Evolutionary conservation across 2,329 filamentous ascomycete genomes (phyloP).

Genomic region (Huntiella bhutanensis): DNA sequence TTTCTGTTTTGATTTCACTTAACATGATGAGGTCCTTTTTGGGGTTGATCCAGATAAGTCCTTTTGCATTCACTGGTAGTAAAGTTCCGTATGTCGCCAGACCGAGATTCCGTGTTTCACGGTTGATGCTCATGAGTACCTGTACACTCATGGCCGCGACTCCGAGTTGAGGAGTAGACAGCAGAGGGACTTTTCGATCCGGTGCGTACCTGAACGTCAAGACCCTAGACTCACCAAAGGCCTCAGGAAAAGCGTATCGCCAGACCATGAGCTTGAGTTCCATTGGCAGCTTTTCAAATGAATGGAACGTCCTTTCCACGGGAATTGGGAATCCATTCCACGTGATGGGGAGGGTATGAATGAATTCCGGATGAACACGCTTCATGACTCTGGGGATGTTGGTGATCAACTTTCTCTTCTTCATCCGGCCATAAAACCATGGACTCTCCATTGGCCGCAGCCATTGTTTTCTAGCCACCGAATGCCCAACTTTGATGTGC

Average conservation of each 20-base stretch:
- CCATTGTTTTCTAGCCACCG: too few species aligned
- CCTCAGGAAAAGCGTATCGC: slow-evolving; percentile 6
- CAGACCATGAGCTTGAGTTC: slow-evolving; percentile 8
- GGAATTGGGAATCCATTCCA: too few species aligned
- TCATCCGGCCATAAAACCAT: too few species aligned
- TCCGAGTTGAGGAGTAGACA: background rate
- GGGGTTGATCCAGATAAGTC: slow-evolving; percentile 3
- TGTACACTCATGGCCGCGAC: slow-evolving; percentile 1
- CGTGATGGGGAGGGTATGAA: too few species aligned
- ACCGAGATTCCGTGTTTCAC: slow-evolving; percentile 5
- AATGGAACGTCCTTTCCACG: too few species aligned
- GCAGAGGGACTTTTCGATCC: background rate
- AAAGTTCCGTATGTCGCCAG: background rate
- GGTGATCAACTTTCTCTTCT: too few species aligned
- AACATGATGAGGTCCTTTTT: slow-evolving; percentile 5
- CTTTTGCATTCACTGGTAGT: background rate
- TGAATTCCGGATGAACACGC: too few species aligned
- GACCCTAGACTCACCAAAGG: slow-evolving; percentile 1
- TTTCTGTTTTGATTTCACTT: background rate
- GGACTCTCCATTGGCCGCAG: too few species aligned
- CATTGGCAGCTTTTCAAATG: slow-evolving; percentile 2
- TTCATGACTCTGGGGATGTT: too few species aligned
- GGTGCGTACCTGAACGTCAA: background rate
- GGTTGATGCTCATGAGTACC: slow-evolving; percentile 8
- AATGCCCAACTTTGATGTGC: too few species aligned